Evolutionary conservation across 2,329 filamentous ascomycete genomes (phyloP).

Genomic region (Aspergillus proliferans): DNA sequence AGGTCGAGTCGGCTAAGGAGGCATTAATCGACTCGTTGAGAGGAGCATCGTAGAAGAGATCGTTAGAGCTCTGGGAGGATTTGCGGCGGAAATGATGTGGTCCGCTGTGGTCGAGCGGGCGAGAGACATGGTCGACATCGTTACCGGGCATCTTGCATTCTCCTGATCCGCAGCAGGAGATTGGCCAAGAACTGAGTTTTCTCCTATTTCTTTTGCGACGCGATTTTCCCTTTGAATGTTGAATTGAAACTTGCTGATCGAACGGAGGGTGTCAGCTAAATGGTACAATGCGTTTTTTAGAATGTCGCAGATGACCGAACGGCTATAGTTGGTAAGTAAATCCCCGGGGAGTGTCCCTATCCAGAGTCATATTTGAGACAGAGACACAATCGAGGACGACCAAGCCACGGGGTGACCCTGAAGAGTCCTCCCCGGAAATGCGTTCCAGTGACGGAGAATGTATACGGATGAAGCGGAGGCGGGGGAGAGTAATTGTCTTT

Average conservation of each 20-base stretch:
- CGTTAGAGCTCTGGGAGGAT: slow-evolving; percentile 21
- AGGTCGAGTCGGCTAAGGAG: slow-evolving; percentile 20
- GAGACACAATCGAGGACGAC: slow-evolving; percentile 13
- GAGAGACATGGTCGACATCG: slow-evolving; percentile 36
- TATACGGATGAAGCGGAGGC: neutral
- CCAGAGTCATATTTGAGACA: slow-evolving; percentile 31
- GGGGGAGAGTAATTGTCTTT: neutral
- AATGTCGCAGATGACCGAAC: slow-evolving; percentile 26
- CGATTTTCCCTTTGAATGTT: slow-evolving; percentile 1
- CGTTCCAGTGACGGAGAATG: neutral
- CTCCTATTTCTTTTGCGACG: slow-evolving; percentile 2
- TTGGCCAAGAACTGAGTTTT: neutral
- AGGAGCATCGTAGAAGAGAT: slow-evolving; percentile 18
- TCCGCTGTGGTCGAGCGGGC: slow-evolving; percentile 23
- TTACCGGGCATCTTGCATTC: slow-evolving; percentile 40
- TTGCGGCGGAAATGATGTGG: slow-evolving; percentile 25
- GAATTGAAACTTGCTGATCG: slow-evolving; percentile 15
- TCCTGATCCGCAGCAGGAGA: slow-evolving; percentile 7
- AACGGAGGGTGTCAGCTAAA: slow-evolving; percentile 16
- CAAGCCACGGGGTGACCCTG: slow-evolving; percentile 10
- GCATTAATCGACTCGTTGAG: slow-evolving; percentile 19
- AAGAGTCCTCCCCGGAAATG: slow-evolving; percentile 4
- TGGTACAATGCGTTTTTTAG: slow-evolving; percentile 34
- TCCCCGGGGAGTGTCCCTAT: slow-evolving; percentile 32
- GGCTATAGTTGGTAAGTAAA: slow-evolving; percentile 33